Evolutionary conservation across 2,329 filamentous ascomycete species (phyloP), one percentile per base, ranked within the genome.

Genomic region (Cordyceps cateniannulata): DNA sequence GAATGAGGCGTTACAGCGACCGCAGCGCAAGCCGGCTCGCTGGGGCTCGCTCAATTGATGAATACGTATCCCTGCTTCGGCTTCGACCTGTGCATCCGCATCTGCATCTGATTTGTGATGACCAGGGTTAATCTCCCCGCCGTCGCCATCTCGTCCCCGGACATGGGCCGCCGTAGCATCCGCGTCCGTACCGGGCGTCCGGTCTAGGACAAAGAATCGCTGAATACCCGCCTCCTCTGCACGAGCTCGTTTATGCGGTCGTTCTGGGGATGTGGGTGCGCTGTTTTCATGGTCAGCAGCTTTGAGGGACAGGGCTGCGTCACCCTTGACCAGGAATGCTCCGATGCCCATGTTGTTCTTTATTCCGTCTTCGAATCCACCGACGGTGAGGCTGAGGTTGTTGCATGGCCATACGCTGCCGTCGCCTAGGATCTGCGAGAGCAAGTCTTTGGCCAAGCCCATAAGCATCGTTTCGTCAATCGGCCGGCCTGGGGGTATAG

Each of bases 331-430:
- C n/a, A 99, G 79, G 69, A 97, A 98, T 1, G 84, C 81, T 49
- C 89, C 88, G 66, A 99, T 98, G 38, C 89, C 90, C 79, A 87
- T 87, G 69, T 96, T 98, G 5, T 90, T 89, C 45, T 82, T 85
- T 62, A 93, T 78, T 2, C 91, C 90, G 65, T 97, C 92, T 72
- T 98, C 93, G 65, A 98, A 97, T 0, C 91, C 93, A n/a, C 86
- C 87, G 25, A 98, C 91, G 65, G 89, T 93, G 50, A 98, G 76
- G 62, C 90, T 95, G 9, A 99, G 79, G 69, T 96, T 95, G n/a
- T 86, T 81, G 70, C 95, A 98, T 7, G 95, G 95, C 91, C 92
- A 98, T 18, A 90, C 87, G 56, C 82, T 79, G 1, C 90, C 91
- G 65, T 96, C 91, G 1, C 83, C 81, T 12, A 91, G 80, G 40